Evolutionary conservation across 208 protist genomes (phyloP), one percentile per base, ranked within the genome.

Genomic region (Wallacemonas sp.): DNA sequence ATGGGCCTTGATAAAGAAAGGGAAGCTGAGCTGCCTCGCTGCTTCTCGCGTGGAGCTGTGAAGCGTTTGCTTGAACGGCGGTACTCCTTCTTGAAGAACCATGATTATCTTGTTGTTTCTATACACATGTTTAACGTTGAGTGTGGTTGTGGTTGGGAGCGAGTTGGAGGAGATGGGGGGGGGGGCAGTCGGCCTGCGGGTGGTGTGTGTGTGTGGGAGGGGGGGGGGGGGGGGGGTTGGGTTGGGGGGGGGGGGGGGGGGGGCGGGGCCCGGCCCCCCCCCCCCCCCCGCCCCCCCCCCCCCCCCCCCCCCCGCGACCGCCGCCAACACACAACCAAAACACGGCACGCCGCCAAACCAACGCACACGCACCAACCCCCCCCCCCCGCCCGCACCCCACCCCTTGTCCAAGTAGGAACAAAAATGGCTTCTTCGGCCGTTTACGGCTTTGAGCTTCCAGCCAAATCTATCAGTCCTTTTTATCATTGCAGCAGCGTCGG

Each of bases 371-470:
- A 42, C 44, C 44, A 49, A 14, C 44, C 19, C 44, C 19, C 6
- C 44, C 44, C 44, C 44, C 19, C 6, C 6, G 14, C 6, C 36
- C 36, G 14, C 36, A 6, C 36, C 36, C 44, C 17, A 1, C 44
- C 44, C 12, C 44, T 26, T 22, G 19, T 19, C 22, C 12, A 22
- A 49, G 6, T 9, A 49, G 19, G 14, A 41, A 41, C 27, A 28
- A 22, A 45, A 38, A 84, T 85, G 74, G 73, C 55, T 31, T 67
- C 79, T 12, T 66, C 83, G 31, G 66, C 82, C 1, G 77, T 74
- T 0, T 95, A 91, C 45, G 84, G 86, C 1, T 44, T 95, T 0
- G 89, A 91, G 47, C 54, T 73, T 2, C 80, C 81, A 58, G 73
- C 83, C 0, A 42, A 82, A 27, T 68, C 79, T 0, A 65, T 95